Evolutionary conservation across 768 basidiomycete species (phyloP).

Genomic region (Paxillus ammoniavirescens): DNA sequence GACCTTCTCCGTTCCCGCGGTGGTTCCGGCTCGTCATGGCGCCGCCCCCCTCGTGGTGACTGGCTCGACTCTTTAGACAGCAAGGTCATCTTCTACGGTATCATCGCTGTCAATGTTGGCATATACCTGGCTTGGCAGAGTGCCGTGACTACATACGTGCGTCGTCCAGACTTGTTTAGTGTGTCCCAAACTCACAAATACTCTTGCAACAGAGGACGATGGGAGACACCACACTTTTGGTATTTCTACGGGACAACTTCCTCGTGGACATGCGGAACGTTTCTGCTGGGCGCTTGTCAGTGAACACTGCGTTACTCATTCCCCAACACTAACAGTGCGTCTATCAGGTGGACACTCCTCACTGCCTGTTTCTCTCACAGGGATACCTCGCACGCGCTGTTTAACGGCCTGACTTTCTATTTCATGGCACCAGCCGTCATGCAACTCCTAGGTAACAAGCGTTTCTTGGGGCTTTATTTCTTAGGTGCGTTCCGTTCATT

Average conservation of each 20-base stretch:
- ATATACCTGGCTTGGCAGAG: constrained; percentile 61
- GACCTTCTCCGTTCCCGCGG: constrained; percentile 6
- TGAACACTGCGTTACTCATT: constrained; percentile 1
- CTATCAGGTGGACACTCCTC: constrained; percentile 67
- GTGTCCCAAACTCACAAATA: neutral
- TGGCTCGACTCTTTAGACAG: constrained; percentile 53
- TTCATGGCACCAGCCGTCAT: constrained; percentile 73
- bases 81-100: constrained; percentile 55
- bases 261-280: constrained; percentile 60
- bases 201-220: constrained; percentile 34
- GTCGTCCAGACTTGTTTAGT: constrained; percentile 24
- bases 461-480: constrained; percentile 73
- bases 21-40: constrained; percentile 22
- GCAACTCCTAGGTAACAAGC: constrained; percentile 57
- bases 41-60: constrained; percentile 27
- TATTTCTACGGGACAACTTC: constrained; percentile 66
- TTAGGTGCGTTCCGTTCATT: constrained; percentile 45
- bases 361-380: constrained; percentile 73
- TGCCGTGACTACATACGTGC: constrained; percentile 32
- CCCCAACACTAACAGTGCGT: neutral
- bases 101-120: constrained; percentile 60
- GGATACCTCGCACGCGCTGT: constrained; percentile 57
- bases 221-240: constrained; percentile 36
- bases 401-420: constrained; percentile 77
- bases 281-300: constrained; percentile 61